Evolutionary conservation across 768 basidiomycete species (phyloP), one percentile per base, ranked within the genome.

Genomic region (Russula vinacea): DNA sequence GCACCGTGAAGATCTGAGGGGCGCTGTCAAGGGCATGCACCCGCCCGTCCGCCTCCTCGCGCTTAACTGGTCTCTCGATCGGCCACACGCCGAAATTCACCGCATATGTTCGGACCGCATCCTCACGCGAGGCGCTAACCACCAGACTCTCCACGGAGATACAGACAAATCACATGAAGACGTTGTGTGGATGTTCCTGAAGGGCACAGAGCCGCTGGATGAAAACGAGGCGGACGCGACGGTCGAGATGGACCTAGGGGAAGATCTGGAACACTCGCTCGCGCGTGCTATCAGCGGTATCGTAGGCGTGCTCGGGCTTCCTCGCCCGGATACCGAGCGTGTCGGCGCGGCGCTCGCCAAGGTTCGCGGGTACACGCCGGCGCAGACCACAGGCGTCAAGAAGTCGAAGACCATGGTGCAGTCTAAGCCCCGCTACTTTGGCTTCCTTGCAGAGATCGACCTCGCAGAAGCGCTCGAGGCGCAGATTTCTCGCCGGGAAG

Each of bases 131-230:
- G 97, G 96, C 0, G 82, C 84, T 5, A 90, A 89, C 66, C 97
- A 99, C 77, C 90, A 98, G 73, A 83, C 84, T 0, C 83, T 99
- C 0, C 84, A 81, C 42, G 85, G 87, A 0, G 84, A 87, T 66
- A 60, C 72, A 17, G 72, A 75, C 19, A 82, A 80, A 60, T 70
- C 74, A 32, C 91, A 98, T 74, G 94, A 97, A 74, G 79, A 83
- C 6, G 83, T 95, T 22, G 74, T 98, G n/a, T 86, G 87, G 85
- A 79, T 78, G 75, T 98, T 99, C 77, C 76, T 98, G 58, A 77
- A 75, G 29, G 66, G 76, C n/a, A 73, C 78, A 0, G 84, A 94
- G 67, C 80, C 83, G 67, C 85, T 98, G 9, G 74, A 80, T 1
- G 76, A 78, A 2, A 69, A 70, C 17, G 86, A 92, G 73, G 87